A percentile compares a stretch with the other conserved stretches of the same genome.
Evolutionary conservation across 371 early-diverging fungal genomes (phyloP).

Genomic region (Phascolomyces articulosus): DNA sequence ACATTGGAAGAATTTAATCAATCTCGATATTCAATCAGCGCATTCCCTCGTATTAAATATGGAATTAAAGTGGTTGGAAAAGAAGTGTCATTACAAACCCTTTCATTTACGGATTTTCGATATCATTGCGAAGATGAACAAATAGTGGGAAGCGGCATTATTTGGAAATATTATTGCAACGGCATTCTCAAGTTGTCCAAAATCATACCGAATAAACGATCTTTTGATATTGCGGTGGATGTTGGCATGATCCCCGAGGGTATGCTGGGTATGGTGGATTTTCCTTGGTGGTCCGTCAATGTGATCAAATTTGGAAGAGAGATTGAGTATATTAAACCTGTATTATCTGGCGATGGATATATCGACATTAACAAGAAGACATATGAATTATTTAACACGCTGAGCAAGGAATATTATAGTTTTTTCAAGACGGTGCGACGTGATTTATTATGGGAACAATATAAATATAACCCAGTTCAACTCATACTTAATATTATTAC

Average conservation of each 20-base stretch:
- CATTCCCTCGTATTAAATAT: constrained; percentile 7
- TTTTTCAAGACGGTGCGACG: constrained; percentile 9
- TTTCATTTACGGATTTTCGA: constrained; percentile 13
- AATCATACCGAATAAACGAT: constrained; percentile 15
- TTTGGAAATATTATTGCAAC: constrained; percentile 11
- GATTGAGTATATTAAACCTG: background rate
- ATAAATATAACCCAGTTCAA: constrained; percentile 18
- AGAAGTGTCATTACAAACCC: constrained; percentile 10
- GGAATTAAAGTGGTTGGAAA: constrained; percentile 15
- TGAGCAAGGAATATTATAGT: constrained; percentile 8
- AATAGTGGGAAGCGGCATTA: background rate
- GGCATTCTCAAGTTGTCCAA: constrained; percentile 14
- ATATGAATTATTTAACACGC: constrained; percentile 3
- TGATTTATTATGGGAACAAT: constrained; percentile 11
- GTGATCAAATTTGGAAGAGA: constrained; percentile 15
- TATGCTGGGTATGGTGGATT: constrained; percentile 13
- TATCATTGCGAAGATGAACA: constrained; percentile 6
- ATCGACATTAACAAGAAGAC: constrained; percentile 1
- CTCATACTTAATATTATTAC: constrained; percentile 12
- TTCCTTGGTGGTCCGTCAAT: constrained; percentile 17
- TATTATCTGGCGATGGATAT: background rate
- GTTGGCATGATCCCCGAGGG: constrained; percentile 17
- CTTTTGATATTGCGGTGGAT: constrained; percentile 15
- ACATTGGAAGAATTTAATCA: constrained; percentile 11
- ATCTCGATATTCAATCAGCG: constrained; percentile 13